Percentiles rank a stretch among this genome's conserved stretches.
These are phyloP conservation scores for Dinochytrium kinnereticum DNA, from an alignment of 371 early-diverging fungal genomes.

Conservation along the genomic window DNA sequence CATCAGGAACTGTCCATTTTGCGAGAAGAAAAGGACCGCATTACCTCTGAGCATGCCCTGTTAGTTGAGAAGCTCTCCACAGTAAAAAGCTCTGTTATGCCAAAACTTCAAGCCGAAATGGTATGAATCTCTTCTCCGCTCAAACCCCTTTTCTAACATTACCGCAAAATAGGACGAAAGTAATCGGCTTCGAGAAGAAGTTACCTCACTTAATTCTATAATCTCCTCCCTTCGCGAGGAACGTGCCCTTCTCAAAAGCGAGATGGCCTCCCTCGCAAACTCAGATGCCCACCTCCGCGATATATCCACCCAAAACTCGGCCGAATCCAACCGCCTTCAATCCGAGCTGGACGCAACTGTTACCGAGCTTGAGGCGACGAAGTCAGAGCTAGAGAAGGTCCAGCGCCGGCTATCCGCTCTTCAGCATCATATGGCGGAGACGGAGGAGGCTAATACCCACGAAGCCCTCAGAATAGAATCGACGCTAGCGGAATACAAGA, in stretches of 20 bases:
- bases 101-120: constrained; percentile 64
- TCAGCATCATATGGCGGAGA: constrained; percentile 52
- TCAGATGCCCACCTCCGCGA: background rate
- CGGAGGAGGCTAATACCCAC: constrained; percentile 60
- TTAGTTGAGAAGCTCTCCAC: constrained; percentile 56
- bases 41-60: constrained; percentile 51
- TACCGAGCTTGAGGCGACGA: constrained; percentile 25
- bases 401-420: constrained; percentile 32
- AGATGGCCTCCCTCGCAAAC: constrained; percentile 22
- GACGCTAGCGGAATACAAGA: constrained; percentile 52
- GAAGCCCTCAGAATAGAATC: constrained; percentile 56
- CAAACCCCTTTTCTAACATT: too few species aligned
- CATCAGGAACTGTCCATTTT: background rate
- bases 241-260: constrained; percentile 24
- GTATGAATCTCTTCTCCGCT: constrained; percentile 12
- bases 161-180: constrained; percentile 18
- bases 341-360: constrained; percentile 20
- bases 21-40: constrained; percentile 45
- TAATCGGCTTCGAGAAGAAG: constrained; percentile 22
- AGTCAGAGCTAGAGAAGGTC: constrained; percentile 26
- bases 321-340: constrained; percentile 19
- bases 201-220: constrained; percentile 12
- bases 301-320: background rate
- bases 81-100: constrained; percentile 58
- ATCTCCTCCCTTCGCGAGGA: constrained; percentile 26